These are phyloP conservation scores for Dipteronia dyeriana DNA, from an alignment of 345 rosid species.

Conservation along the genomic window DNA sequence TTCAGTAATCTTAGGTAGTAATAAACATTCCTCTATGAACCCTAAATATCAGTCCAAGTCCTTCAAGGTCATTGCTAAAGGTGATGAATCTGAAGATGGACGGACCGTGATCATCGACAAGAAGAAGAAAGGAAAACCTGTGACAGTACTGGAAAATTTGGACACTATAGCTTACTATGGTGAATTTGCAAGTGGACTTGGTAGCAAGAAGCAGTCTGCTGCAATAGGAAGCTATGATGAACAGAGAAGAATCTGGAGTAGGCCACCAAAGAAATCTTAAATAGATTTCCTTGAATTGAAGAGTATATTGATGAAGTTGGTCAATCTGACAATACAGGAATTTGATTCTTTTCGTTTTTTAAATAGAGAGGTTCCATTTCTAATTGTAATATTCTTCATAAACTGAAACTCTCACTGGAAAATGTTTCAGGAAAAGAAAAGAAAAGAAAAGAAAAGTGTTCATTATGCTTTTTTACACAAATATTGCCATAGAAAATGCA, in stretches of 20 bases:
- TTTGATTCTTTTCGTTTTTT: slow-evolving; percentile 1
- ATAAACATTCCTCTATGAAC: slow-evolving; percentile 40
- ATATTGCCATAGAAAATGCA: neutral
- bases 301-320: neutral
- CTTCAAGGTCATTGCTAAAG: slow-evolving; percentile 55
- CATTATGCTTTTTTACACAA: neutral
- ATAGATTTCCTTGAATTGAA: neutral
- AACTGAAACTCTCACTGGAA: neutral
- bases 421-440: neutral
- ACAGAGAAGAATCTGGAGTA: slow-evolving; percentile 64
- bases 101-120: slow-evolving; percentile 37
- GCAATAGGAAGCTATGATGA: slow-evolving; percentile 70
- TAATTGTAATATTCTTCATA: slow-evolving; percentile 7
- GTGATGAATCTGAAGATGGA: slow-evolving; percentile 63
- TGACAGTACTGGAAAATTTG: slow-evolving; percentile 48
- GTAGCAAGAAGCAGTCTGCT: slow-evolving; percentile 61
- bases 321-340: slow-evolving; percentile 17
- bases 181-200: slow-evolving; percentile 47
- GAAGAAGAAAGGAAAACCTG: slow-evolving; percentile 39
- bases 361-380: slow-evolving; percentile 1
- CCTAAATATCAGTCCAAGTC: slow-evolving; percentile 36
- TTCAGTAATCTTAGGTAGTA: slow-evolving; percentile 51
- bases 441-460: no score
- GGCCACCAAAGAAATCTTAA: slow-evolving; percentile 37
- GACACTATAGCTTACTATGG: slow-evolving; percentile 42